Percentiles rank a stretch among this genome's conserved stretches.
These are phyloP conservation scores for Aspergillus aculeatus DNA, from an alignment of 2,329 filamentous ascomycete genomes.

Conservation along the genomic window DNA sequence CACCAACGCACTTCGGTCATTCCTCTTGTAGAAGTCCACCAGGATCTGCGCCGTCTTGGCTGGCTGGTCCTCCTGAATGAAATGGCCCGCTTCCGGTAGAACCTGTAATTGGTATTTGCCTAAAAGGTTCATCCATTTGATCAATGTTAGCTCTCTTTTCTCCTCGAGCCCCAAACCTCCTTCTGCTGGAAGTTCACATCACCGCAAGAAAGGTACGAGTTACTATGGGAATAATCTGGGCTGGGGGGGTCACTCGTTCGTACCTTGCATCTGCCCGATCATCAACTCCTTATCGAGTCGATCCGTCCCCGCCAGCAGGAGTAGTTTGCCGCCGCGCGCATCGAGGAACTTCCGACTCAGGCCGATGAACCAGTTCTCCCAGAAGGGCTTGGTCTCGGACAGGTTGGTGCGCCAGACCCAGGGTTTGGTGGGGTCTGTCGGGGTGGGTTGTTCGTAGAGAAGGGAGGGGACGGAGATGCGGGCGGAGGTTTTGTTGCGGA, in stretches of 20 bases:
- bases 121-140: conserved; percentile 6
- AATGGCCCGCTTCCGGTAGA: conserved; percentile 92
- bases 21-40: conserved; percentile 87
- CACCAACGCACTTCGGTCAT: conserved; percentile 80
- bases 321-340: conserved; percentile 76
- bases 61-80: conserved; percentile 92
- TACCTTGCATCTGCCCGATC: conserved; percentile 96
- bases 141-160: too few relatives aligned
- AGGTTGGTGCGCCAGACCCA: conserved; percentile 89
- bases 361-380: conserved; percentile 90
- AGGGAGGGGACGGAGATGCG: conserved; percentile 82
- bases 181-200: too few relatives aligned
- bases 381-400: conserved; percentile 79
- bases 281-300: conserved; percentile 86
- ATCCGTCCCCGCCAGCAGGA: conserved; percentile 86
- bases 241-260: conserved; percentile 11
- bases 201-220: not conserved
- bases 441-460: conserved; percentile 51
- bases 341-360: conserved; percentile 84
- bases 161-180: too few relatives aligned
- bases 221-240: not conserved
- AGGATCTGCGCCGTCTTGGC: conserved; percentile 82
- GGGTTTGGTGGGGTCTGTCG: conserved; percentile 44
- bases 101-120: conserved; percentile 94
- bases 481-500: conserved; percentile 80